phyloP scores from a whole-genome alignment of 352 stramenopile genomes.

The Plasmopara viticola region DNA sequence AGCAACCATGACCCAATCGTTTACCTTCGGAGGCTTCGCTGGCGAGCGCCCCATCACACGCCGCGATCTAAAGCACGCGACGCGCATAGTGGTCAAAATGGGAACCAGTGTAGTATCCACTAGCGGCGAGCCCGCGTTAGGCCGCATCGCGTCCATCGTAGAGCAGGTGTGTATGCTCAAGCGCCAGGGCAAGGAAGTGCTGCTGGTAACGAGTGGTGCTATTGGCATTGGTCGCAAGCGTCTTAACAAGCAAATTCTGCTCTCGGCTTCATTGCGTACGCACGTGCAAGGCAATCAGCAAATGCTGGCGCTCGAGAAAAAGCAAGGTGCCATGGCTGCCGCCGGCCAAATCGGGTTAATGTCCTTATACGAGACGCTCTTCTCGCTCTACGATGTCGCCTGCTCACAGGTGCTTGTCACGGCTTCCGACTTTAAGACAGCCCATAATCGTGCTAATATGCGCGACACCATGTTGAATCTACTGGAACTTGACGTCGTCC shows the following conservation, averaged over 20 bases:
- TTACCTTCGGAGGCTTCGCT: slow-evolving; percentile 31
- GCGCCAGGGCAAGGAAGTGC: slow-evolving; percentile 83
- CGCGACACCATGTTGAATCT: slow-evolving; percentile 88
- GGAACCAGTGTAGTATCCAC: slow-evolving; percentile 94
- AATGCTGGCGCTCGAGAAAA: slow-evolving; percentile 87
- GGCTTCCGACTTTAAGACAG: slow-evolving; percentile 77
- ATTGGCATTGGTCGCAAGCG: slow-evolving; percentile 92
- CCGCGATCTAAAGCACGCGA: slow-evolving; percentile 66
- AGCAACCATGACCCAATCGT: slow-evolving; percentile 46
- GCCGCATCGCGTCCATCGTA: slow-evolving; percentile 85
- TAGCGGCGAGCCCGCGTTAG: slow-evolving; percentile 88
- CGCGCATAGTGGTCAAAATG: slow-evolving; percentile 93
- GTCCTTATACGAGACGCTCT: slow-evolving; percentile 96
- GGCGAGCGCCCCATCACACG: slow-evolving; percentile 49
- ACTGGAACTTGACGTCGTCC: slow-evolving; percentile 94
- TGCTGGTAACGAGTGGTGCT: slow-evolving; percentile 87
- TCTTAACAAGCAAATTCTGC: slow-evolving; percentile 91
- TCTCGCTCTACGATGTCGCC: slow-evolving; percentile 91
- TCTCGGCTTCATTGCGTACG: slow-evolving; percentile 80
- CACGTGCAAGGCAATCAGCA: slow-evolving; percentile 86
- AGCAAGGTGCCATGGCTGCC: slow-evolving; percentile 82
- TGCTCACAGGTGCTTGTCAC: slow-evolving; percentile 90
- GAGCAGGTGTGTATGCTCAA: slow-evolving; percentile 93
- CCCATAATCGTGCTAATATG: slow-evolving; percentile 78
- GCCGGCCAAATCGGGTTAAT: slow-evolving; percentile 97